Evolutionary conservation across 1,284 basidiomycete genomes (phyloP), one percentile per base, ranked within the genome.

Genomic region (Leccinum fallax): DNA sequence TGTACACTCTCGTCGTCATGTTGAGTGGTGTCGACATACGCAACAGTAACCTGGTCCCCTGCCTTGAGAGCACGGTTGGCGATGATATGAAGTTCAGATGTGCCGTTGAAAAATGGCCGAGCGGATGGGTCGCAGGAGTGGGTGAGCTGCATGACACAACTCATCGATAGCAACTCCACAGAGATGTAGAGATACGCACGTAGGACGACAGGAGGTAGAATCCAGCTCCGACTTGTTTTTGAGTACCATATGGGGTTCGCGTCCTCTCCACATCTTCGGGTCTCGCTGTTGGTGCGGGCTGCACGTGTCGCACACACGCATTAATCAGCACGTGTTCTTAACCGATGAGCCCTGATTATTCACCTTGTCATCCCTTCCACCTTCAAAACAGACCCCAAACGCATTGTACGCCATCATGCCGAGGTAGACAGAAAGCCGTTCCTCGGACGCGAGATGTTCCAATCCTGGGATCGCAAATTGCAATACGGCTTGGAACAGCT

Each of bases 121-220:
- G 85, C 83, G 56, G 81, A 83, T 30, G 92, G 91, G 10, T 78
- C 72, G 73, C 91, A 93, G 10, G 90, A 91, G 75, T 93, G 91
- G 2, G 80, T 74, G 55, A 91, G 73, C 84, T 85, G 63, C 54
- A 55, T 30, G 30, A 48, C 15, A 15, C 36, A 34, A 5, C 21
- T 58, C 36, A 7, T 63, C 38, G 32, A 55, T 34, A 30, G 49
- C 30, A 54, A 21, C 46, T 55, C 52, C 24, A 54, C 16, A 2
- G 11, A 30, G 21, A 21, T 28, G 19, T 48, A 24, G 51, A 62
- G 55, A 58, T 32, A 72, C 84, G 59, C 62, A 85, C 87, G 74
- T 93, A 92, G 43, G 90, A 84, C 2, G 92, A 92, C 54, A 93
- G 81, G 26, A 84, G 79, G 74, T 90, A 93, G 67, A 93, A 78